These are phyloP conservation scores for Serendipita sp. DNA, from an alignment of 768 basidiomycete genomes.

Conservation along the genomic window DNA sequence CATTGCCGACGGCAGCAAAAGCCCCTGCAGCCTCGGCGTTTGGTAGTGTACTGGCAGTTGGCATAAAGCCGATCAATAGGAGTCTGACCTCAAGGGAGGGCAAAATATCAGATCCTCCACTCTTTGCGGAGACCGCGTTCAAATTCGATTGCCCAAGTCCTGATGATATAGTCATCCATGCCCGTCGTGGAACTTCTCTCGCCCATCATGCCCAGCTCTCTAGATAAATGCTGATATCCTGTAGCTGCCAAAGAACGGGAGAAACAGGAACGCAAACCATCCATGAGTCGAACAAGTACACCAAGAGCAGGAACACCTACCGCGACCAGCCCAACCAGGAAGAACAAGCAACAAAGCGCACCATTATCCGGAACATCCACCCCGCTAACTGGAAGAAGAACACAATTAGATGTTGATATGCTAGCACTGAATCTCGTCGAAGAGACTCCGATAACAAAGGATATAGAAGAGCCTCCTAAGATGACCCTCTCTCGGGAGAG, in stretches of 20 bases:
- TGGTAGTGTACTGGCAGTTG: too few relatives aligned
- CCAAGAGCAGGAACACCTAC: constrained; percentile 16
- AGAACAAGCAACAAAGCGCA: constrained; percentile 24
- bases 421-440: constrained; percentile 47
- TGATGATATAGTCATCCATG: constrained; percentile 73
- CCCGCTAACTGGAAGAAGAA: constrained; percentile 22
- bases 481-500: constrained; percentile 61
- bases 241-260: constrained; percentile 69
- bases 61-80: too few relatives aligned
- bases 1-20: too few relatives aligned
- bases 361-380: constrained; percentile 19
- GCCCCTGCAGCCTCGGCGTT: too few relatives aligned
- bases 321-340: constrained; percentile 10
- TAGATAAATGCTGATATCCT: constrained; percentile 14
- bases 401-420: constrained; percentile 51
- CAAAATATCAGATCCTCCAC: not conserved
- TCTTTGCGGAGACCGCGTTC: constrained; percentile 24
- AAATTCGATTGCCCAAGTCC: constrained; percentile 77
- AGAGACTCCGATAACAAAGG: constrained; percentile 20
- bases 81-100: too few relatives aligned
- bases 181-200: constrained; percentile 59
- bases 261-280: constrained; percentile 38
- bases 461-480: constrained; percentile 41
- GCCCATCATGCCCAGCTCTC: constrained; percentile 11
- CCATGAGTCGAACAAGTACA: constrained; percentile 35